These are phyloP conservation scores for Sequoia sempervirens DNA, from an alignment of 75 land plant genomes.

Conservation along the genomic window DNA sequence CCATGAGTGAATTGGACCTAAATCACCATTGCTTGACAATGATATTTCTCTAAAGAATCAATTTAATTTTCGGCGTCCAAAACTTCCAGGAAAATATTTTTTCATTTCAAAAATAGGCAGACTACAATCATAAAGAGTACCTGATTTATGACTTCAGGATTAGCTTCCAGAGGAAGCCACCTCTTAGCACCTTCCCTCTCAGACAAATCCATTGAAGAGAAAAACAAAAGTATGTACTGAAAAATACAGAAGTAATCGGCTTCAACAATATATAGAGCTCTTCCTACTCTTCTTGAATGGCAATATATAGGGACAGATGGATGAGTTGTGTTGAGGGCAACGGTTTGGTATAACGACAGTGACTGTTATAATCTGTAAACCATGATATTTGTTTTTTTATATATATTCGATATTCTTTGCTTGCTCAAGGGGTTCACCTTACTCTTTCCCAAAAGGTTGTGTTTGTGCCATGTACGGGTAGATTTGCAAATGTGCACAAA, in stretches of 20 bases:
- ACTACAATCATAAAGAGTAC: constrained; percentile 19
- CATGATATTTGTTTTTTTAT: background rate
- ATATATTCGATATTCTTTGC: background rate
- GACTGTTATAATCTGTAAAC: background rate
- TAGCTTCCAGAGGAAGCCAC: constrained; percentile 98
- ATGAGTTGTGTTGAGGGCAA: background rate
- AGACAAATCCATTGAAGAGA: background rate
- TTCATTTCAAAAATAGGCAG: background rate
- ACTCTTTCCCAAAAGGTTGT: background rate
- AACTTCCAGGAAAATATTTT: background rate
- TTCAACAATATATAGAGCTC: background rate
- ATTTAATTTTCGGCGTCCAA: background rate
- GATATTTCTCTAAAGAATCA: background rate
- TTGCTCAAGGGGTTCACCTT: background rate
- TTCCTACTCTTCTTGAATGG: background rate
- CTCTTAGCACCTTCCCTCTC: constrained; percentile 52
- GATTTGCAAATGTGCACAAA: background rate
- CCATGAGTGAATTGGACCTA: background rate
- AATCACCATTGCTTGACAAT: background rate
- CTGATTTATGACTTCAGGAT: constrained; percentile 99
- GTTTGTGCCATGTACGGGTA: no score
- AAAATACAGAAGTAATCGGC: background rate
- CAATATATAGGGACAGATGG: background rate
- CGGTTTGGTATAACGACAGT: background rate
- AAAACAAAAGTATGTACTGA: background rate